Evolutionary conservation across 2,329 filamentous ascomycete genomes (phyloP).

Genomic region (Aspergillus sp.): DNA sequence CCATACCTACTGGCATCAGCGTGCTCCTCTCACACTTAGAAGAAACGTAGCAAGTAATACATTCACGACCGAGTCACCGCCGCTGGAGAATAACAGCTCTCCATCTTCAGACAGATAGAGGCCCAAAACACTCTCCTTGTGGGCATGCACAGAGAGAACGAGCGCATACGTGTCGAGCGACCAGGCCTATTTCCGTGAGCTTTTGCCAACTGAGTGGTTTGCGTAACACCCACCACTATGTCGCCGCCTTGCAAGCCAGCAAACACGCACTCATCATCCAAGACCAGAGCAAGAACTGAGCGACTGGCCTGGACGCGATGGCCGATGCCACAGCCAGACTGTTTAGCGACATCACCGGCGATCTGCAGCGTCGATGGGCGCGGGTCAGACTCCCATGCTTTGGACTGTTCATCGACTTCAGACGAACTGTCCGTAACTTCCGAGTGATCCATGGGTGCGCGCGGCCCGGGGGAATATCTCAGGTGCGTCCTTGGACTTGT

Average conservation of each 20-base stretch:
- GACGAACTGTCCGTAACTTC: conserved; percentile 26
- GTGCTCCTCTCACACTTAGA: conserved; percentile 5
- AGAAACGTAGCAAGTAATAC: conserved; percentile 32
- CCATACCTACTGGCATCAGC: conserved; percentile 54
- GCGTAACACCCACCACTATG: conserved; percentile 53
- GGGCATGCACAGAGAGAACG: conserved; percentile 69
- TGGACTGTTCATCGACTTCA: conserved; percentile 27
- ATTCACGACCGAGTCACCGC: conserved; percentile 87
- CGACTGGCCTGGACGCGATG: conserved; percentile 34
- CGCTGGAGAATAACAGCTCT: conserved; percentile 76
- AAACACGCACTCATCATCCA: conserved; percentile 74
- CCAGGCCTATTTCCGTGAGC: conserved; percentile 52
- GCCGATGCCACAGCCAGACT: conserved; percentile 29
- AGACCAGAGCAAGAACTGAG: conserved; percentile 60
- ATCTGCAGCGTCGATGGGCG: conserved; percentile 12
- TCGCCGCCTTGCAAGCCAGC: conserved; percentile 90
- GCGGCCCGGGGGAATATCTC: conserved; percentile 9
- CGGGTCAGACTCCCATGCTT: conserved; percentile 23
- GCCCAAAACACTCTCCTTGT: conserved; percentile 82
- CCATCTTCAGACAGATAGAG: conserved; percentile 69
- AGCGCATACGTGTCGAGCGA: conserved; percentile 80
- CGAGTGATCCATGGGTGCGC: conserved; percentile 21
- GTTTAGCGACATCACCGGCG: conserved; percentile 11
- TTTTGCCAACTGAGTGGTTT: conserved; percentile 3
- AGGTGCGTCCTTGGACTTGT: no score